Conservation (phyloP, 2,329 filamentous ascomycete genomes). For the Epichloe sylvatica region DNA sequence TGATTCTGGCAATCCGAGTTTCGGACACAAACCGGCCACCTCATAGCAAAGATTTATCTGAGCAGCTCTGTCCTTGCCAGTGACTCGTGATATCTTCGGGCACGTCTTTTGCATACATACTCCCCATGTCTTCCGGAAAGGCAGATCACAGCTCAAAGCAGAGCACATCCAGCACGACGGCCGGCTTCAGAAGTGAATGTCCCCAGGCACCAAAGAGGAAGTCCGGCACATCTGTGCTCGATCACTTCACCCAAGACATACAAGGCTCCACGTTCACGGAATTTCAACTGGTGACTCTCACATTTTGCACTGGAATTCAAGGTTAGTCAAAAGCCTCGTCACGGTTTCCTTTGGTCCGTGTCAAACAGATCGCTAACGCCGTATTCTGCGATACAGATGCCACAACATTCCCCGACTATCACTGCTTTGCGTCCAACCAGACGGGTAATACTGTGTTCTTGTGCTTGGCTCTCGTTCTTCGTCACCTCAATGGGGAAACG, state of each 20-base stretch:
- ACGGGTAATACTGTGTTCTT: conserved; percentile 52
- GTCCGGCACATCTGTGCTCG: background rate
- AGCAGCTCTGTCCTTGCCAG: background rate
- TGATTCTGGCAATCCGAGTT: background rate
- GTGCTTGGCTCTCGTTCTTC: conserved; percentile 34
- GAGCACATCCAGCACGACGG: background rate
- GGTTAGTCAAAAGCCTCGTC: conserved; percentile 14
- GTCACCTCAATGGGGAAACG: conserved; percentile 30
- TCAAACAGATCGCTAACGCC: background rate
- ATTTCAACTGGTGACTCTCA: conserved; percentile 31
- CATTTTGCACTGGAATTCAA: conserved; percentile 38
- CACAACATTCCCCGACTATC: conserved; percentile 45
- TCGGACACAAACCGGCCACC: background rate
- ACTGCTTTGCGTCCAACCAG: conserved; percentile 50
- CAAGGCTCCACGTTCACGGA: conserved; percentile 28
- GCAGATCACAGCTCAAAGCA: background rate
- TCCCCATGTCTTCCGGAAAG: background rate
- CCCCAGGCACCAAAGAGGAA: background rate
- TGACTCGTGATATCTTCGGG: background rate
- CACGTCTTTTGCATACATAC: background rate
- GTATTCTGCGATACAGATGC: conserved; percentile 27
- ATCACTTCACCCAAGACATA: conserved; percentile 18
- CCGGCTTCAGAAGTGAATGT: background rate
- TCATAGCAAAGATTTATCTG: background rate
- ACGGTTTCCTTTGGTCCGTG: background rate